These are phyloP conservation scores for Geotrichum reessii DNA, from an alignment of 1,139 yeast species.

Conservation along the genomic window DNA sequence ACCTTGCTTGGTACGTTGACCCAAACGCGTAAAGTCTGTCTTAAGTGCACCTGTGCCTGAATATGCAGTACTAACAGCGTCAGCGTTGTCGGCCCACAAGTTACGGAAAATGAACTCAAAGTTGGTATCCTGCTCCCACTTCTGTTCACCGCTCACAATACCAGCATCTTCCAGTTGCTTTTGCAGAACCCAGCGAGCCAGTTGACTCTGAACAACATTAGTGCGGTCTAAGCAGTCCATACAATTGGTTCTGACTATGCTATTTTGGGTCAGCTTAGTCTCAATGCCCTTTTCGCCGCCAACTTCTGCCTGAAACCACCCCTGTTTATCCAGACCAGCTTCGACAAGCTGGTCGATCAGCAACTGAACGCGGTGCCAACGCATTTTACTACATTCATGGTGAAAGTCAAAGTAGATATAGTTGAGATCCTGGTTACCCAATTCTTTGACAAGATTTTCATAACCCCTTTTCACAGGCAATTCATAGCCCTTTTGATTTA, in stretches of 20 bases:
- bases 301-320: slow-evolving; percentile 44
- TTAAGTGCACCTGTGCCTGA: slow-evolving; percentile 97
- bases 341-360: slow-evolving; percentile 61
- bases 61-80: slow-evolving; percentile 82
- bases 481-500: slow-evolving; percentile 92
- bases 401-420: slow-evolving; percentile 95
- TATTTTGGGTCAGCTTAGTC: slow-evolving; percentile 47
- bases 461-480: slow-evolving; percentile 80
- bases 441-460: slow-evolving; percentile 63
- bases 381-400: slow-evolving; percentile 93
- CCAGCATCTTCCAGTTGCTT: slow-evolving; percentile 55
- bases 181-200: slow-evolving; percentile 85
- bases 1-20: slow-evolving; percentile 78
- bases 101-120: slow-evolving; percentile 73
- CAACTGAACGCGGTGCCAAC: slow-evolving; percentile 83
- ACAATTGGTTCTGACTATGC: slow-evolving; percentile 90
- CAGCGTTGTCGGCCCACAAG: slow-evolving; percentile 98
- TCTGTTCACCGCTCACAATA: slow-evolving; percentile 30
- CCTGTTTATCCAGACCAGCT: slow-evolving; percentile 58
- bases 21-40: slow-evolving; percentile 93
- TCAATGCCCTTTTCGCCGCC: slow-evolving; percentile 26
- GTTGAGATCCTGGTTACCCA: slow-evolving; percentile 51
- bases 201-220: slow-evolving; percentile 88
- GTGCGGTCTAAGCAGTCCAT: slow-evolving; percentile 99
- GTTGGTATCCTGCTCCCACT: slow-evolving; percentile 44